Conservation (phyloP, 2,329 filamentous ascomycete genomes). For the Penicillium polonicum region DNA sequence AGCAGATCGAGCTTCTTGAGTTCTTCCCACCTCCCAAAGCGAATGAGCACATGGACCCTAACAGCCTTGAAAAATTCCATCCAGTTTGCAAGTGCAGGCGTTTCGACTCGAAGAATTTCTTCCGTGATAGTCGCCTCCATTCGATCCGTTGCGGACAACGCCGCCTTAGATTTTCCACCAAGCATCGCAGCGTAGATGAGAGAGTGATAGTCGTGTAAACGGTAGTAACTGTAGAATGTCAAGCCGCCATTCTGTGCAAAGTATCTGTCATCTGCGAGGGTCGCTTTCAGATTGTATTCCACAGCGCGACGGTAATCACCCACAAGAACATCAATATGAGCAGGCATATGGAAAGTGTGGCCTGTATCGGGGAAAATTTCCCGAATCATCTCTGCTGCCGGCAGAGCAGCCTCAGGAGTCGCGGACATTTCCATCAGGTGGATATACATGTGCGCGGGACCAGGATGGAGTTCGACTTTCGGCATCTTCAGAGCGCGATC, state of each 20-base stretch:
- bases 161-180: conserved; percentile 61
- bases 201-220: conserved; percentile 71
- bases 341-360: conserved; percentile 73
- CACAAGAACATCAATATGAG: conserved; percentile 69
- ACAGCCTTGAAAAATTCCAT: conserved; percentile 68
- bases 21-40: conserved; percentile 71
- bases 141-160: conserved; percentile 57
- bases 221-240: conserved; percentile 75
- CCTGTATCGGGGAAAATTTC: conserved; percentile 65
- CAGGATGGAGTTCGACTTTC: conserved; percentile 59
- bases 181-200: conserved; percentile 76
- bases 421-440: conserved; percentile 75
- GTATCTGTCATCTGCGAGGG: conserved; percentile 66
- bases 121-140: conserved; percentile 65
- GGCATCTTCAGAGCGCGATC: conserved; percentile 56
- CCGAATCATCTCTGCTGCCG: conserved; percentile 61
- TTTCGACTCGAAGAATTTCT: conserved; percentile 60
- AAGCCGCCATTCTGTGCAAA: conserved; percentile 55
- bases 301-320: conserved; percentile 70
- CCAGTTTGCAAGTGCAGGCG: conserved; percentile 75
- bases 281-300: conserved; percentile 64
- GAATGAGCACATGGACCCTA: conserved; percentile 65
- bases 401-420: conserved; percentile 60
- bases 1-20: conserved; percentile 59
- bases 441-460: conserved; percentile 71